A percentile compares a stretch with the other conserved stretches of the same genome.
Conservation (phyloP, 306 rosid genomes). For the Rosa lucieae region DNA sequence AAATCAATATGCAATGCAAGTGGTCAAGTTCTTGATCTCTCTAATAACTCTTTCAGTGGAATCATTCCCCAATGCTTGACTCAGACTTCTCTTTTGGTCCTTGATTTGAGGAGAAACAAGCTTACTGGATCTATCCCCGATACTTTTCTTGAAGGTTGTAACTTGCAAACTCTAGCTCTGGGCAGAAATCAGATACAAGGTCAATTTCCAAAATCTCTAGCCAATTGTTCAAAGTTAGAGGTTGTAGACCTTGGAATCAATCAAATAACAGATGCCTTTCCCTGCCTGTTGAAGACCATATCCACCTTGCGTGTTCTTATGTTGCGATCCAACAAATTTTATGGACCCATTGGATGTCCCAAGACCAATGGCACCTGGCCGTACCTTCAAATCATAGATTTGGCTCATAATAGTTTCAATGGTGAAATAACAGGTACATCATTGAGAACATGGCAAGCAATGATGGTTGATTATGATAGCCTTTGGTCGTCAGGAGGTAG, state of each 20-base stretch:
- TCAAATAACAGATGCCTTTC: constrained; percentile 8
- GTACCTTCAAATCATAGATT: background rate
- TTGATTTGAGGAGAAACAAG: no score
- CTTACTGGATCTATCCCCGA: no score
- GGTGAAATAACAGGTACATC: background rate
- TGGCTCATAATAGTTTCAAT: background rate
- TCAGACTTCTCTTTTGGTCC: no score
- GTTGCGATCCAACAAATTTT: constrained; percentile 19
- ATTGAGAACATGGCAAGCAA: background rate
- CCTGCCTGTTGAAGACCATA: constrained; percentile 21
- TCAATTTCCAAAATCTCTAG: background rate
- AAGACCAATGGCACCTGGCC: constrained; percentile 6
- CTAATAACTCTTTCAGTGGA: no score
- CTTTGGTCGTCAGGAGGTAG: no score
- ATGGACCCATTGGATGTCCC: constrained; percentile 8
- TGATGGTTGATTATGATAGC: background rate
- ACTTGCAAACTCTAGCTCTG: background rate
- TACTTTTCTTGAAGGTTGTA: no score
- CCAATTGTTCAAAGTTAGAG: background rate
- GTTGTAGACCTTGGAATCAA: background rate
- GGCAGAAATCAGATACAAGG: background rate
- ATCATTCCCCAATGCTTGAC: no score
- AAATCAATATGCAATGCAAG: no score
- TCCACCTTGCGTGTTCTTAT: constrained; percentile 13
- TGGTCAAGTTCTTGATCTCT: no score